These are phyloP conservation scores for Pythium utonaiense DNA, from an alignment of 352 stramenopile species.

Conservation along the genomic window DNA sequence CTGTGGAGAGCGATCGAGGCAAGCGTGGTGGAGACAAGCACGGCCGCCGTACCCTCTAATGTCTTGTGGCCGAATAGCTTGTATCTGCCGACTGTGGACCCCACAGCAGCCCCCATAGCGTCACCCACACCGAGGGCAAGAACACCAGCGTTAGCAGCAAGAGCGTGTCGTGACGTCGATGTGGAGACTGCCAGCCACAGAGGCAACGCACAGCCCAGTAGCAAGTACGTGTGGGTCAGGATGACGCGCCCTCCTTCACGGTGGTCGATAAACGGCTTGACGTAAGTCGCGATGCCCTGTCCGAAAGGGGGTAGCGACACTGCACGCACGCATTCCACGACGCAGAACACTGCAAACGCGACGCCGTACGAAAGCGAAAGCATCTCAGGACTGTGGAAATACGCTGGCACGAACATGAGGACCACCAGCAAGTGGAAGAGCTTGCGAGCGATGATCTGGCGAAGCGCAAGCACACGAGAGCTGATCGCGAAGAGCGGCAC, in stretches of 20 bases:
- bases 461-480: conserved; percentile 32
- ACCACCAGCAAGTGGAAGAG: conserved; percentile 80
- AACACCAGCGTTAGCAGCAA: conserved; percentile 64
- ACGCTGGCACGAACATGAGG: conserved; percentile 73
- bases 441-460: conserved; percentile 74
- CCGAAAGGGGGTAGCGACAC: conserved; percentile 59
- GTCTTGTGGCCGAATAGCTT: conserved; percentile 67
- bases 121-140: conserved; percentile 69
- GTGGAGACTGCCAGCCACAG: conserved; percentile 48
- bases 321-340: conserved; percentile 65
- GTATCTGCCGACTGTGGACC: conserved; percentile 43
- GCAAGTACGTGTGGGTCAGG: conserved; percentile 74
- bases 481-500: conserved; percentile 53
- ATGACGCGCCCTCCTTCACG: conserved; percentile 65
- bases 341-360: conserved; percentile 61
- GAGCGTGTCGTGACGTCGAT: conserved; percentile 2
- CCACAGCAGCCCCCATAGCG: conserved; percentile 68
- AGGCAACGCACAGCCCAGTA: conserved; percentile 71
- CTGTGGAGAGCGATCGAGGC: conserved; percentile 51
- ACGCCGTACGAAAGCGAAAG: conserved; percentile 78
- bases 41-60: conserved; percentile 51
- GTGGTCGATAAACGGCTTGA: conserved; percentile 72
- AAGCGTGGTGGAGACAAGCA: conserved; percentile 55
- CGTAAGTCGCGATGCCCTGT: conserved; percentile 45
- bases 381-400: conserved; percentile 46